Evolutionary conservation across 208 protist species (phyloP), one percentile per base, ranked within the genome.

Genomic region (Angomonas ambiguus): DNA sequence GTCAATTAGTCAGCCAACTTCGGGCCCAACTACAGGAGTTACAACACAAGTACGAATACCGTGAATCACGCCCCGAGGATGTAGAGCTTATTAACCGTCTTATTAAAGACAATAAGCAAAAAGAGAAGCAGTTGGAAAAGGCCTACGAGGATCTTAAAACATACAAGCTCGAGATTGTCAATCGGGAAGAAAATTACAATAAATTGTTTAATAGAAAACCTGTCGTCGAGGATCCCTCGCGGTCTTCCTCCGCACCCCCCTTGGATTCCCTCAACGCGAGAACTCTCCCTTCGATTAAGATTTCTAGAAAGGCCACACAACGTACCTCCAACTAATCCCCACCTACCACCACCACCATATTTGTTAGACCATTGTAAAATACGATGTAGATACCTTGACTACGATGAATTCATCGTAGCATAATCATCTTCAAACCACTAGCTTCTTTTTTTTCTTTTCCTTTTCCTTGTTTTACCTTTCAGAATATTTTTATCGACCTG

Each of bases 161-260:
- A 45, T 98, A 96, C 82, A 97, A 97, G 74, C 66, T 98, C 38
- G 93, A 98, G 67, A 86, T 98, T 22, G 74, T 94, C 45, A 98
- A 98, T 71, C 77, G 93, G 0, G 96, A 98, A 65, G 92, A 98
- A 56, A 98, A 90, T 66, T 98, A 97, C 79, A 97, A 97, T 69
- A 96, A 97, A 49, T 71, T 95, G 2, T 98, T 98, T 74, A 76
- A 82, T 6, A 65, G 96, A 25, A 71, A 77, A n/a, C 90, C 88
- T 1, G 67, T 67, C 22, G 72, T 87, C 11, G 60, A 51, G 38
- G 34, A 34, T 31, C 5, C 10, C 45, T n/a, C 3, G 4, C 45
- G 45, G 8, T 33, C 58, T n/a, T 62, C 58, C 2, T 62, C 58
- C 1, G 58, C 58, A 4, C 58, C 58, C 16, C 58, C 58, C 0